phyloP scores from a whole-genome alignment of 768 basidiomycete species.

The Mrakia gelida region DNA sequence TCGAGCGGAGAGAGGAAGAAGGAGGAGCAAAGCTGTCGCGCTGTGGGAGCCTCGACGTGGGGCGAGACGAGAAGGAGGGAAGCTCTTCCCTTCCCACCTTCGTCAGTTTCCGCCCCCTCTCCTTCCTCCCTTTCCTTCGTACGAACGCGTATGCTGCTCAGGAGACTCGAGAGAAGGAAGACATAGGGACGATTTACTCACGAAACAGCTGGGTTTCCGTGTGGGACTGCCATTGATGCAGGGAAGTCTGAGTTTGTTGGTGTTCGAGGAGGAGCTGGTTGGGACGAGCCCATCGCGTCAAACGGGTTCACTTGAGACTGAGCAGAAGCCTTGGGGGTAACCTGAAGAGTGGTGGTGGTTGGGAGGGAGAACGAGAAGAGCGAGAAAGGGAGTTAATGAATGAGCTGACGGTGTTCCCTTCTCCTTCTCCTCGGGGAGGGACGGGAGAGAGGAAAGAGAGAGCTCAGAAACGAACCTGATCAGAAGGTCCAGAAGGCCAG shows the following conservation, averaged over 20 bases:
- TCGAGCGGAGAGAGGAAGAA: background rate
- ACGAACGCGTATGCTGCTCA: background rate
- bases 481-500: slow-evolving; percentile 33
- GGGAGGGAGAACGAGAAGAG: background rate
- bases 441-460: background rate
- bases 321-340: slow-evolving; percentile 33
- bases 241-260: slow-evolving; percentile 25
- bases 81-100: background rate
- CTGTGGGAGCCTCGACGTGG: background rate
- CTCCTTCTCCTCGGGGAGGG: background rate
- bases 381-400: background rate
- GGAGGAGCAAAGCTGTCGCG: background rate
- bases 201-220: slow-evolving; percentile 24
- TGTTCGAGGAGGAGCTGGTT: slow-evolving; percentile 7
- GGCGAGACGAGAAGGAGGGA: background rate
- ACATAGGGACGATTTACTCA: background rate
- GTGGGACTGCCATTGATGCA: background rate
- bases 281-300: slow-evolving; percentile 13
- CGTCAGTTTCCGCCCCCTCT: too few relatives aligned
- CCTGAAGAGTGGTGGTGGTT: slow-evolving; percentile 8
- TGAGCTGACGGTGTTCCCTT: background rate
- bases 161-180: background rate
- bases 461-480: slow-evolving; percentile 23
- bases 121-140: background rate
- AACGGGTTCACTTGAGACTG: slow-evolving; percentile 30